Evolutionary conservation across 106 monocot genomes (phyloP).

Genomic region (Amphibolis antarctica): DNA sequence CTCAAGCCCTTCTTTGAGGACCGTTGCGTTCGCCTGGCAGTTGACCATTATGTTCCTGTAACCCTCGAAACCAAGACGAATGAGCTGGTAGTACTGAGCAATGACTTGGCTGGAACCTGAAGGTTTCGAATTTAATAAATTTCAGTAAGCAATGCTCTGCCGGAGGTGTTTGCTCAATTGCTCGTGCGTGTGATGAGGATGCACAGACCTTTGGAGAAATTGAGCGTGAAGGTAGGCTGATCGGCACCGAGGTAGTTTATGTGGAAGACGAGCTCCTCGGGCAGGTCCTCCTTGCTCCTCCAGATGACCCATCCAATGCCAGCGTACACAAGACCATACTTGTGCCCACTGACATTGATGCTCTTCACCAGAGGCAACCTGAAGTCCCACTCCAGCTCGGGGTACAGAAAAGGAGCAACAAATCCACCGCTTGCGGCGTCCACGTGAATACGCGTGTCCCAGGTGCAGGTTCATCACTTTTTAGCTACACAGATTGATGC

Average conservation of each 20-base stretch:
- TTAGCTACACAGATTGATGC: no score
- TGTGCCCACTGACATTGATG: constrained; percentile 95
- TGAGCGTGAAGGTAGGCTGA: constrained; percentile 95
- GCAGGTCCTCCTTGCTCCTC: constrained; percentile 88
- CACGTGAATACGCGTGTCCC: constrained; percentile 85
- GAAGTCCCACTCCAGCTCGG: constrained; percentile 94
- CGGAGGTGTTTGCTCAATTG: no score
- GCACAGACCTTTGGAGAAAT: constrained; percentile 99
- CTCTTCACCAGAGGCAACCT: constrained; percentile 79
- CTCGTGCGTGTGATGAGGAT: no score
- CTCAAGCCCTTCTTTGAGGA: constrained; percentile 55
- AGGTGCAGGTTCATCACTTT: constrained; percentile 18
- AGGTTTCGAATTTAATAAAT: neutral
- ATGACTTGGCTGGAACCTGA: constrained; percentile 84
- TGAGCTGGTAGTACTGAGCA: constrained; percentile 92
- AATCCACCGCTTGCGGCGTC: constrained; percentile 95
- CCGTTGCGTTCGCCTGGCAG: constrained; percentile 65
- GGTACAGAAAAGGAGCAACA: constrained; percentile 85
- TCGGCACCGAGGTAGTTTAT: constrained; percentile 87
- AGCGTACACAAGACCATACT: constrained; percentile 84
- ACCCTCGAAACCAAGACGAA: constrained; percentile 85
- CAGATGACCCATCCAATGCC: constrained; percentile 88
- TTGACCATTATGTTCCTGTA: constrained; percentile 91
- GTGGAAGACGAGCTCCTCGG: constrained; percentile 92
- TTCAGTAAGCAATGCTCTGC: no score